Base-by-base conservation (phyloP, 345 rosid species). In the Moricandia arvensis region DNA sequence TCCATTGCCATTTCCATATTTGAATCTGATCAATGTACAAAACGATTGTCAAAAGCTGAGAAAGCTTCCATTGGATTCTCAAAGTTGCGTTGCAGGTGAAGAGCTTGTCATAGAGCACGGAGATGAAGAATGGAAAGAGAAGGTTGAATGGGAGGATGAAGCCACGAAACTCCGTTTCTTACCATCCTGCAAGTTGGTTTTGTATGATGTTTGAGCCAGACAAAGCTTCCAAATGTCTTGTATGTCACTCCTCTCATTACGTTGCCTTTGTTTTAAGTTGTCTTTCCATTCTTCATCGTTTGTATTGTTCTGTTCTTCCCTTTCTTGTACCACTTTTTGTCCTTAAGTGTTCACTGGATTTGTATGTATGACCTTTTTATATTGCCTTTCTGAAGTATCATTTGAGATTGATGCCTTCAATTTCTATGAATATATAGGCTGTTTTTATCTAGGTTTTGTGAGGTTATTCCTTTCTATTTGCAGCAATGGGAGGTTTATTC, bases 141-240 rank as follows among this genome's bases (percentile, higher is more conserved):
- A 17, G 3, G 15, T 75, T 49, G 68, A 68, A 49, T 68, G 73
- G 74, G 79, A 35, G 2, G 63, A 68, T 3, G 63, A 75, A 21
- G 69, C 63, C 43, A 75, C 68, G 2, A 35, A 41, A 59, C 73
- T 27, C 11, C 59, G 66, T 43, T 74, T 66, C 66, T 34, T 59
- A 31, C 62, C 57, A 1, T 49, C 57, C 9, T 49, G 57, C 57
- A 49, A 49, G 57, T 49, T 49, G 57, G 57, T 49, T 49, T 49
- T 49, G 57, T 49, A 49, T 49, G 24, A 49, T 49, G 24, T 49
- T 15, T 49, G 57, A 49, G 57, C 57, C 24, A 49, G 57, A 49
- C 24, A 16, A 16, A 49, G 57, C 24, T 49, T 49, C 57, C 24
- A 15, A 7, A 16, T 49, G 9, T 49, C 57, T 49, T 49, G 57